Base-by-base conservation (phyloP, 2,329 filamentous ascomycete species). In the Lasiodiplodia citricola region DNA sequence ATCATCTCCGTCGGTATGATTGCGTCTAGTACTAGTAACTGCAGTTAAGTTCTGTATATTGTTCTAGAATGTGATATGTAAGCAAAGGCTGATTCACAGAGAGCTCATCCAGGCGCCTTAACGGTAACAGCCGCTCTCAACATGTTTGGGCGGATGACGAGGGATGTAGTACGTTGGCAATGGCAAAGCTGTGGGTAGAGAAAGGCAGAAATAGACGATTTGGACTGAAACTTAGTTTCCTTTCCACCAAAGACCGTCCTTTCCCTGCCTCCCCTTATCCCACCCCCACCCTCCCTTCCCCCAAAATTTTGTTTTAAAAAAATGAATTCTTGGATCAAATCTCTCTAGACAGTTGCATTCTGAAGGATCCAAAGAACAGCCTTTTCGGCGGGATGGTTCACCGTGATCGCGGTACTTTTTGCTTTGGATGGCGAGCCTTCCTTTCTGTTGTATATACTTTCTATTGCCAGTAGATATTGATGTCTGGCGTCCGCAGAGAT, bases 321-420 rank as follows among this genome's bases (percentile, higher is more conserved):
- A 35, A 35, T 1, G 31, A 35, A 35, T 35, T 10, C 31, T 35
- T 35, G 31, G 31, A 21, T 47, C n/a, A 10, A 21, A 21, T 47
- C n/a, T 47, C 14, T 25, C 23, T 50, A 52, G 10, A 47, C 16
- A 11, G 1, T 16, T 25, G 47, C 28, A 38, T 63, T 35, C 8
- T n/a, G 51, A n/a, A 37, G 66, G 1, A 68, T 55, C 66, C 66
- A 68, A 7, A 35, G 10, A 14, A 68, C 14, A 10, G 66, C 35
- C 2, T 60, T 37, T 10, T 23, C 21, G 6, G 57, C 56, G n/a
- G 66, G 56, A 25, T 68, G 66, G 21, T 57, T 50, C n/a, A 31
- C 31, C 25, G 5, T 18, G 41, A 23, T 56, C 44, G 16, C 13
- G 31, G 21, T 38, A 16, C 18, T 6, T 23, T 52, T 21, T 18